These are phyloP conservation scores for Monascus purpureus DNA, from an alignment of 495 filamentous ascomycete genomes.

Conservation along the genomic window DNA sequence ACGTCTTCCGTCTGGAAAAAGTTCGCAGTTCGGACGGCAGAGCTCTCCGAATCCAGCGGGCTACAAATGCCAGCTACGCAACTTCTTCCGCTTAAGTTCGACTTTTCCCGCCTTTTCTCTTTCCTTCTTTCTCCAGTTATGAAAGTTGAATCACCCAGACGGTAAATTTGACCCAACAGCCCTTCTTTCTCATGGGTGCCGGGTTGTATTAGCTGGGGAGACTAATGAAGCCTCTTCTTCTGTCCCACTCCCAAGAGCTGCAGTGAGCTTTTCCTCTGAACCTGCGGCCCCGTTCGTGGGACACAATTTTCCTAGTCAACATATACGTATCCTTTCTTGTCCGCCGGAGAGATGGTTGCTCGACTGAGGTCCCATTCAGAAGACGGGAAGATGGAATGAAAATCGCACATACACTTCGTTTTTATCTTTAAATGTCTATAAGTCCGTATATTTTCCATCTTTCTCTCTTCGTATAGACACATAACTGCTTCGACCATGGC, in stretches of 20 bases:
- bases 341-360: too few species aligned
- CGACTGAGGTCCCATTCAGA: too few species aligned
- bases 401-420: too few species aligned
- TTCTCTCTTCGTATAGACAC: background rate
- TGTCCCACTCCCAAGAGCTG: constrained; percentile 50
- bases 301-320: constrained; percentile 15
- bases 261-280: constrained; percentile 32
- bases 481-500: constrained; percentile 2
- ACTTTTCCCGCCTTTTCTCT: constrained; percentile 16
- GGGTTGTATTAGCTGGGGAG: constrained; percentile 62
- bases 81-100: constrained; percentile 5
- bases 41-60: constrained; percentile 9
- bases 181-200: constrained; percentile 29
- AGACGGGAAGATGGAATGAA: too few species aligned
- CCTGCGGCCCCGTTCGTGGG: constrained; percentile 36
- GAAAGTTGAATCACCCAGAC: constrained; percentile 52
- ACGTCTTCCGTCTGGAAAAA: background rate
- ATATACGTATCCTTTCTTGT: background rate
- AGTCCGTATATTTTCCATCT: background rate
- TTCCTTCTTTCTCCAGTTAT: constrained; percentile 18
- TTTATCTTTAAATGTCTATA: too few species aligned
- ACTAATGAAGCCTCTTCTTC: constrained; percentile 30
- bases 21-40: constrained; percentile 4
- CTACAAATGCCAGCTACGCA: constrained; percentile 13
- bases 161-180: constrained; percentile 50